A percentile compares a stretch with the other conserved stretches of the same genome.
Conservation (phyloP, 192 early-diverging fungal species). For the Coemansia sp. region DNA sequence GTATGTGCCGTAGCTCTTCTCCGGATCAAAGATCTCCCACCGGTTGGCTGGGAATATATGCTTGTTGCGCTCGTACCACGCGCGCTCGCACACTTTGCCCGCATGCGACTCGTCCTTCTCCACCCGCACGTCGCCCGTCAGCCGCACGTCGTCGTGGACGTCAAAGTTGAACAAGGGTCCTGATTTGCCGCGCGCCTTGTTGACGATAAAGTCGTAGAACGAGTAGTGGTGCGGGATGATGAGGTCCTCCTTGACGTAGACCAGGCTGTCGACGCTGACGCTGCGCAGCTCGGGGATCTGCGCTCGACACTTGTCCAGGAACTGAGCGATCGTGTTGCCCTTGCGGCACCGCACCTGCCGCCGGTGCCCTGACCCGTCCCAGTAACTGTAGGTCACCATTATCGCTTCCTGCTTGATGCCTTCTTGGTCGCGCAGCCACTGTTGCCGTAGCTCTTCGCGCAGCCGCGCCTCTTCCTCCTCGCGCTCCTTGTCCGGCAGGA, state of each 20-base stretch:
- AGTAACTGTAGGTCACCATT: conserved; percentile 85
- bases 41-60: conserved; percentile 92
- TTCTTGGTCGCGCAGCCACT: conserved; percentile 83
- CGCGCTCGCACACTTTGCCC: conserved; percentile 85
- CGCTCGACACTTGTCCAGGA: conserved; percentile 74
- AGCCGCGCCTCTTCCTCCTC: conserved; percentile 67
- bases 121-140: conserved; percentile 70
- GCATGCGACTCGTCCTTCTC: conserved; percentile 96
- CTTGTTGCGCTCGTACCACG: conserved; percentile 91
- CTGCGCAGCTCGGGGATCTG: conserved; percentile 80
- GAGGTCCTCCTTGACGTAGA: conserved; percentile 93
- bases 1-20: conserved; percentile 57
- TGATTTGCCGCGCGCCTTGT: conserved; percentile 92
- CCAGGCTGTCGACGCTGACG: conserved; percentile 75
- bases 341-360: conserved; percentile 72
- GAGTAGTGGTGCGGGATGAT: conserved; percentile 91
- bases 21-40: conserved; percentile 88
- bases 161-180: conserved; percentile 93
- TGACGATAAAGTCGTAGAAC: conserved; percentile 94
- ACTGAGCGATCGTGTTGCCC: conserved; percentile 81
- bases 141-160: conserved; percentile 87
- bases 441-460: conserved; percentile 68
- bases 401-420: conserved; percentile 79
- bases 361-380: conserved; percentile 95
- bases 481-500: conserved; percentile 84